A percentile compares a stretch with the other conserved stretches of the same genome.
Evolutionary conservation across 2,329 filamentous ascomycete species (phyloP).

Genomic region (Fusarium ramigenum): DNA sequence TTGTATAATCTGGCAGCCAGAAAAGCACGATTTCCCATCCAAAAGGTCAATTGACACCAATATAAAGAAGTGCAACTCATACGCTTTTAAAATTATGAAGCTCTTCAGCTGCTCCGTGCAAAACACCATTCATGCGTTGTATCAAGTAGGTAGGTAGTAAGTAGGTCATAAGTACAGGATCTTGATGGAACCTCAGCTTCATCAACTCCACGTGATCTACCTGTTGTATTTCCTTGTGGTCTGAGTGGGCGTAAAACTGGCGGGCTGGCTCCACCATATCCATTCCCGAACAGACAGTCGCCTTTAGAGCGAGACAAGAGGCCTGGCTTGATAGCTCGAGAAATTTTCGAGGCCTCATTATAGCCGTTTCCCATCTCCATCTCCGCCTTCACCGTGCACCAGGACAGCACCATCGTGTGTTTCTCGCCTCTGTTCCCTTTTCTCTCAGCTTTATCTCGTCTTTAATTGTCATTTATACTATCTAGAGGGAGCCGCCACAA

Average conservation of each 20-base stretch:
- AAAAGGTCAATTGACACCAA: background rate
- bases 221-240: constrained; percentile 7
- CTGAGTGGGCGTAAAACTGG: constrained; percentile 36
- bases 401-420: constrained; percentile 38
- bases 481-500: constrained; percentile 57
- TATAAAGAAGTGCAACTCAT: background rate
- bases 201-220: constrained; percentile 38
- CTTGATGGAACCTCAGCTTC: background rate
- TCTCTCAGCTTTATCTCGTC: constrained; percentile 33
- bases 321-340: constrained; percentile 42
- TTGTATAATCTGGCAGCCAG: background rate
- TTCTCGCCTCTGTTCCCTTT: constrained; percentile 14
- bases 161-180: background rate
- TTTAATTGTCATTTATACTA: constrained; percentile 40
- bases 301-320: constrained; percentile 22
- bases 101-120: background rate
- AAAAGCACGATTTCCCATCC: background rate
- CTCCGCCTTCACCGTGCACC: background rate
- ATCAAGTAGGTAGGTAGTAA: too few species aligned
- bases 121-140: background rate
- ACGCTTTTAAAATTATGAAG: background rate
- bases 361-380: constrained; percentile 26
- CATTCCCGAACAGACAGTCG: constrained; percentile 13
- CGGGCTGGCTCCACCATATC: constrained; percentile 30
- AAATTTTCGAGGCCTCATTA: constrained; percentile 51